These are phyloP conservation scores for Penicillium crustosum DNA, from an alignment of 2,329 filamentous ascomycete species.

Conservation along the genomic window DNA sequence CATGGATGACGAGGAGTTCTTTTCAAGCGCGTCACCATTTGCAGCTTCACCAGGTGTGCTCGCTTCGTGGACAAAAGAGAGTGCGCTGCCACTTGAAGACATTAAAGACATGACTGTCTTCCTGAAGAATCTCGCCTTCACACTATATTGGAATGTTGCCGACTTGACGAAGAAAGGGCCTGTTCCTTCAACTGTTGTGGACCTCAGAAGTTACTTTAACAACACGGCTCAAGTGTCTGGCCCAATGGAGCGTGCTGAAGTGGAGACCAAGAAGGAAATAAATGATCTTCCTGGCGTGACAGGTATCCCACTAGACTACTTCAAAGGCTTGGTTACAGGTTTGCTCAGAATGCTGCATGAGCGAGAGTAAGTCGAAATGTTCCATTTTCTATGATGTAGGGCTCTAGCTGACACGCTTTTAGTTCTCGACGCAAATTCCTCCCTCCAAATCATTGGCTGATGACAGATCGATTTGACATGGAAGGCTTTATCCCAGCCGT, in stretches of 20 bases:
- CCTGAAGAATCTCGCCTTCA: conserved; percentile 86
- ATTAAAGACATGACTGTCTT: conserved; percentile 76
- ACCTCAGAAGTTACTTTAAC: conserved; percentile 50
- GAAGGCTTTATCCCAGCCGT: conserved; percentile 82
- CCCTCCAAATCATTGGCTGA: conserved; percentile 84
- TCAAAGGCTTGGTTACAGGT: conserved; percentile 76
- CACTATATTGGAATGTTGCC: conserved; percentile 77
- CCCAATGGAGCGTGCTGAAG: conserved; percentile 28
- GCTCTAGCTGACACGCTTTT: neutral
- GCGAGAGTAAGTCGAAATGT: conserved; percentile 59
- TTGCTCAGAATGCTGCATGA: conserved; percentile 88
- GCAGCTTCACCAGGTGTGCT: conserved; percentile 49
- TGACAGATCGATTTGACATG: conserved; percentile 87
- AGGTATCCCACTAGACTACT: conserved; percentile 73
- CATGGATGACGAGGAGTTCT: conserved; percentile 96
- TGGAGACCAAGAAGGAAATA: conserved; percentile 42
- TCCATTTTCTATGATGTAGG: neutral
- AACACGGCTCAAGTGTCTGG: conserved; percentile 25
- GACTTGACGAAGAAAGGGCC: conserved; percentile 56
- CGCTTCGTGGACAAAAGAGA: conserved; percentile 58
- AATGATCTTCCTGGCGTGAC: conserved; percentile 61
- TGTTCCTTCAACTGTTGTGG: conserved; percentile 38
- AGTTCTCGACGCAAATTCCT: conserved; percentile 79
- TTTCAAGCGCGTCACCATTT: conserved; percentile 57
- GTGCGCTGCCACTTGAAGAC: conserved; percentile 69